Evolutionary conservation across 176 grass and related monocot species (phyloP).

Genomic region (Avena insularis): DNA sequence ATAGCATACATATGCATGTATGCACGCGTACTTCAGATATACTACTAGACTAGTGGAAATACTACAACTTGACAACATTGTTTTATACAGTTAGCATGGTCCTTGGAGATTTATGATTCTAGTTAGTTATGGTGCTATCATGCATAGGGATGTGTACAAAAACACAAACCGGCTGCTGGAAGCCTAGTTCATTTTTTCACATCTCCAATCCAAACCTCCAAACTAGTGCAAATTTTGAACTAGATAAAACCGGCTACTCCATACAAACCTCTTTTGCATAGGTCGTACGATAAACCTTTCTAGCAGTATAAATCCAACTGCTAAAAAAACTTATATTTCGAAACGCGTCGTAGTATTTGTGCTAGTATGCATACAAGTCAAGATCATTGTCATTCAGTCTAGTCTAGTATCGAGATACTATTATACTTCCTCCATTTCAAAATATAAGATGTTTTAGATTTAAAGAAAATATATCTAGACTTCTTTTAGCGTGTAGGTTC

Average conservation of each 20-base stretch:
- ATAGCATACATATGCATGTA: background rate
- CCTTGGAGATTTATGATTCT: slow-evolving; percentile 1
- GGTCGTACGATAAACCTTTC: too few relatives aligned
- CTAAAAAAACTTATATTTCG: too few relatives aligned
- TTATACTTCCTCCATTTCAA: background rate
- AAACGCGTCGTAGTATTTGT: background rate
- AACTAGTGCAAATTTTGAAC: too few relatives aligned
- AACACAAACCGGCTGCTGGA: too few relatives aligned
- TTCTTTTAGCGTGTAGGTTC: too few relatives aligned
- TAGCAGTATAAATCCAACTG: too few relatives aligned
- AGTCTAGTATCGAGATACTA: background rate
- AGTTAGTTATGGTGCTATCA: slow-evolving; percentile 35
- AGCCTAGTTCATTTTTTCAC: too few relatives aligned
- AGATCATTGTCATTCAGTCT: background rate
- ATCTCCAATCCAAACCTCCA: too few relatives aligned
- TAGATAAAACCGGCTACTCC: too few relatives aligned
- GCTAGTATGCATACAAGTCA: background rate
- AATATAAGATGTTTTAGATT: too few relatives aligned
- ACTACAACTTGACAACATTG: background rate
- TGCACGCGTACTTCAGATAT: background rate
- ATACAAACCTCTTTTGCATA: too few relatives aligned
- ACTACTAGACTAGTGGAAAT: slow-evolving; percentile 1
- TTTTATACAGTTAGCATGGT: background rate
- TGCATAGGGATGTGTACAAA: background rate
- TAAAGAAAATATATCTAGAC: too few relatives aligned